Conservation (phyloP, 2,329 filamentous ascomycete species). For the Penicillium psychrosexuale region DNA sequence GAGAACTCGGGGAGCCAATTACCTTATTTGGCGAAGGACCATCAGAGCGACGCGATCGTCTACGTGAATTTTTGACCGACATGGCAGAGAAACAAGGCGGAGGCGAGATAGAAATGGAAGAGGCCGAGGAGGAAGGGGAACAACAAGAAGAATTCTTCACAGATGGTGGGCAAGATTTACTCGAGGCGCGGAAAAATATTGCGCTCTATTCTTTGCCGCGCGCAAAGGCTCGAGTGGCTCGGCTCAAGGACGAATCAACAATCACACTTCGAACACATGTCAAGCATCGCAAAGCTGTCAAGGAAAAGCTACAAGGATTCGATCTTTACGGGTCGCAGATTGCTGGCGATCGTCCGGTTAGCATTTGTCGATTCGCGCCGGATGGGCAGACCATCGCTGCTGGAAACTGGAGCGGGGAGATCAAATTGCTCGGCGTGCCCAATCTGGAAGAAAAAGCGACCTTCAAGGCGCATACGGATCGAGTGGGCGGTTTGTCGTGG, state of each 20-base stretch:
- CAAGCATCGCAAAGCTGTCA: conserved; percentile 84
- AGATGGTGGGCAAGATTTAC: conserved; percentile 68
- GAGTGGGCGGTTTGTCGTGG: conserved; percentile 89
- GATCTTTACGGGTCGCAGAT: conserved; percentile 93
- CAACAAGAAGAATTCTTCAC: conserved; percentile 96
- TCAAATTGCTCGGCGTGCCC: conserved; percentile 81
- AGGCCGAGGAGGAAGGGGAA: conserved; percentile 61
- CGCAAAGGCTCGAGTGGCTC: conserved; percentile 71
- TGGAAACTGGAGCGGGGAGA: conserved; percentile 87
- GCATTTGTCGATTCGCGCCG: conserved; percentile 87
- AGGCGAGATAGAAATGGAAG: conserved; percentile 51
- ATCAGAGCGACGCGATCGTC: conserved; percentile 77
- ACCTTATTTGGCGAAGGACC: conserved; percentile 91
- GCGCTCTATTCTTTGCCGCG: conserved; percentile 79
- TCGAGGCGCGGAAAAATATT: conserved; percentile 74
- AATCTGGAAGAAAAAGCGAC: conserved; percentile 72
- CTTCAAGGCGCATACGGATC: conserved; percentile 80
- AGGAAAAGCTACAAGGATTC: conserved; percentile 75
- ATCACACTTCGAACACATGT: conserved; percentile 88
- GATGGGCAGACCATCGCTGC: conserved; percentile 79
- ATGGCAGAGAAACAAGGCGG: conserved; percentile 62
- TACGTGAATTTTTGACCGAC: conserved; percentile 75
- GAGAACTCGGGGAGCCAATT: conserved; percentile 87
- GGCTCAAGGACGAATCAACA: conserved; percentile 74
- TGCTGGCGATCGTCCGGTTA: conserved; percentile 83